Percentiles rank a stretch among this genome's conserved stretches.
These are phyloP conservation scores for Pulveroboletus frians DNA, from an alignment of 768 basidiomycete species.

Conservation along the genomic window DNA sequence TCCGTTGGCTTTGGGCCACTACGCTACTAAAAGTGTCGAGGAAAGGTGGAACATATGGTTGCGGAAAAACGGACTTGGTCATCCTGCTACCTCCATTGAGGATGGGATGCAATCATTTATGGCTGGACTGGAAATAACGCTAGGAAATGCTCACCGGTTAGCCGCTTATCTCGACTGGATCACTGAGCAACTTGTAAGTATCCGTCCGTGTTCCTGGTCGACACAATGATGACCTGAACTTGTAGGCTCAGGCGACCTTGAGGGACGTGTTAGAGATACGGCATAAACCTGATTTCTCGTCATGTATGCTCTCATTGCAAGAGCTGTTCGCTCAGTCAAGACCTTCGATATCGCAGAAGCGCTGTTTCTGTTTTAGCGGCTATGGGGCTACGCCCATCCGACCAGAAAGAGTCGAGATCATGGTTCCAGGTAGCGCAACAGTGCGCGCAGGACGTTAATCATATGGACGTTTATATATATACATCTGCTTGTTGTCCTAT, in stretches of 20 bases:
- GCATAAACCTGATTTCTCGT: slow-evolving; percentile 8
- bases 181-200: slow-evolving; percentile 23
- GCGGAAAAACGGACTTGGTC: slow-evolving; percentile 7
- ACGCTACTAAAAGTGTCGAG: background rate
- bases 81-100: slow-evolving; percentile 1
- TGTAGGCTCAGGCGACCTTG: slow-evolving; percentile 18
- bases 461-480: slow-evolving; percentile 2
- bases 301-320: slow-evolving; percentile 15
- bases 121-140: slow-evolving; percentile 18
- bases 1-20: background rate
- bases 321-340: slow-evolving; percentile 20
- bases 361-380: slow-evolving; percentile 5
- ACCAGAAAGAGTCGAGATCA: slow-evolving; percentile 12
- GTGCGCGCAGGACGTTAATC: slow-evolving; percentile 14
- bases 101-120: slow-evolving; percentile 12
- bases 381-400: background rate
- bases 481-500: slow-evolving; percentile 6
- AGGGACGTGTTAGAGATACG: slow-evolving; percentile 7
- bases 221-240: background rate
- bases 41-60: background rate
- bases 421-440: slow-evolving; percentile 21
- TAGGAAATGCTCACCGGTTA: slow-evolving; percentile 18
- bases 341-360: slow-evolving; percentile 3
- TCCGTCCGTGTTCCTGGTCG: background rate
- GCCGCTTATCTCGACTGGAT: slow-evolving; percentile 27